Percentiles rank a stretch among this genome's conserved stretches.
Conservation (phyloP, 2,329 filamentous ascomycete genomes). For the Chrysoporthe austroafricana region DNA sequence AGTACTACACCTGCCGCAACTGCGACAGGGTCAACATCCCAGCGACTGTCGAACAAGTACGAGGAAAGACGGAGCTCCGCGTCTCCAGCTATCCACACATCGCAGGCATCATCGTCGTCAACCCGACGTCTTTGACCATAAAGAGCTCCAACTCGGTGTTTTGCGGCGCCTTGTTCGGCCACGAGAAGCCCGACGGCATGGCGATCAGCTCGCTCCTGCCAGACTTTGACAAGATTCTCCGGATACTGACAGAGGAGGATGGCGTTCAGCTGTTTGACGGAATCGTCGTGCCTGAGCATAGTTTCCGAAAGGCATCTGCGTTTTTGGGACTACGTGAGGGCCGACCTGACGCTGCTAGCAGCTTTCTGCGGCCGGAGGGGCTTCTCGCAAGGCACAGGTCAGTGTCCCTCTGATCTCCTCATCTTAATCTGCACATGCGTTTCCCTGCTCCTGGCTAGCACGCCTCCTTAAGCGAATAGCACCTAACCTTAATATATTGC, state of each 20-base stretch:
- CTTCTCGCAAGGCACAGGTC: slow-evolving; percentile 65
- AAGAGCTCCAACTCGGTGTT: slow-evolving; percentile 96
- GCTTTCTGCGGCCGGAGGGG: slow-evolving; percentile 83
- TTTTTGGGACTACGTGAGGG: slow-evolving; percentile 83
- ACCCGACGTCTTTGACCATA: slow-evolving; percentile 76
- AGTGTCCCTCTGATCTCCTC: background rate
- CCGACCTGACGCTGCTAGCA: slow-evolving; percentile 74
- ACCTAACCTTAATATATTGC: too few relatives aligned
- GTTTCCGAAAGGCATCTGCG: slow-evolving; percentile 86
- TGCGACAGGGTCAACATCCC: slow-evolving; percentile 80
- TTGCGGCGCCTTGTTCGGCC: slow-evolving; percentile 87
- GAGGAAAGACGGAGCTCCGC: slow-evolving; percentile 71
- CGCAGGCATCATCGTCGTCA: slow-evolving; percentile 91
- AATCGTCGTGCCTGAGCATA: slow-evolving; percentile 96
- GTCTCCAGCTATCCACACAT: slow-evolving; percentile 97
- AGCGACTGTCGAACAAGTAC: slow-evolving; percentile 75
- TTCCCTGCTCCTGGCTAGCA: background rate
- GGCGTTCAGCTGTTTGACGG: slow-evolving; percentile 83
- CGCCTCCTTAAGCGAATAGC: background rate
- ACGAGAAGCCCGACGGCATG: slow-evolving; percentile 80
- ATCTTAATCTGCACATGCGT: background rate
- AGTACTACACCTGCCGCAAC: slow-evolving; percentile 85
- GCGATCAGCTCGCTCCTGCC: slow-evolving; percentile 82
- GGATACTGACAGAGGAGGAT: slow-evolving; percentile 84
- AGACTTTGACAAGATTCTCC: slow-evolving; percentile 81